Percentiles rank a stretch among this genome's conserved stretches.
Evolutionary conservation across 768 basidiomycete genomes (phyloP).

Genomic region (Pleurotus eryngii): DNA sequence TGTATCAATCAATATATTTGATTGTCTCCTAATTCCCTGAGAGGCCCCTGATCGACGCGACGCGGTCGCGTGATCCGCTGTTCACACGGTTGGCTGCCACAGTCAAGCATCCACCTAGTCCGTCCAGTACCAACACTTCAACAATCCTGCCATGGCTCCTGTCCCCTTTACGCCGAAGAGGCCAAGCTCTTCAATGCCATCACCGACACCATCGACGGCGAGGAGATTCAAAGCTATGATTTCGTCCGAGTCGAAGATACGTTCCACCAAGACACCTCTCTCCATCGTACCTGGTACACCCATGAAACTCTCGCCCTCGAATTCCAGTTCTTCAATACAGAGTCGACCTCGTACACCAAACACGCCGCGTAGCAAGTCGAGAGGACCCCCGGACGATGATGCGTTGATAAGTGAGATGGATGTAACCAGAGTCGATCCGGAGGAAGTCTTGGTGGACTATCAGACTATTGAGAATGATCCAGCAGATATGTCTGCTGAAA

Average conservation of each 20-base stretch:
- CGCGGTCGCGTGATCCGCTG: neutral
- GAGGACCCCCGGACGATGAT: constrained; percentile 47
- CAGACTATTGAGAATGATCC: constrained; percentile 58
- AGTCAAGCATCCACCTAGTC: neutral
- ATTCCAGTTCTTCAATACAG: constrained; percentile 19
- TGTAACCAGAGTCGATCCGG: constrained; percentile 67
- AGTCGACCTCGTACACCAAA: constrained; percentile 52
- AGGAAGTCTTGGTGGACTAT: constrained; percentile 74
- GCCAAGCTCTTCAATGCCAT: constrained; percentile 8
- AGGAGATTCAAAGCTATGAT: constrained; percentile 65
- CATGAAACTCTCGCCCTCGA: constrained; percentile 32
- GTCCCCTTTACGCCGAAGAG: constrained; percentile 2
- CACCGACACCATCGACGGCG: constrained; percentile 32
- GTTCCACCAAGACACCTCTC: constrained; percentile 21
- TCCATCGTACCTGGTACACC: constrained; percentile 54
- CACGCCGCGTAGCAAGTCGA: constrained; percentile 38
- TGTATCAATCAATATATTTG: too few relatives aligned
- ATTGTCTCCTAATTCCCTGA: too few relatives aligned
- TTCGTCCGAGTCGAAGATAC: constrained; percentile 35
- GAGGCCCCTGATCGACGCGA: too few relatives aligned
- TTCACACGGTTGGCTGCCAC: neutral
- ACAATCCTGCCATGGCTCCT: neutral
- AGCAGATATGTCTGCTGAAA: constrained; percentile 63
- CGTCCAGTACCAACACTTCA: neutral
- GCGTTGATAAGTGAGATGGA: constrained; percentile 66